A percentile compares a stretch with the other conserved stretches of the same genome.
These are phyloP conservation scores for Plasmodium reichenowi DNA, from an alignment of 169 alveolate genomes.

Conservation along the genomic window DNA sequence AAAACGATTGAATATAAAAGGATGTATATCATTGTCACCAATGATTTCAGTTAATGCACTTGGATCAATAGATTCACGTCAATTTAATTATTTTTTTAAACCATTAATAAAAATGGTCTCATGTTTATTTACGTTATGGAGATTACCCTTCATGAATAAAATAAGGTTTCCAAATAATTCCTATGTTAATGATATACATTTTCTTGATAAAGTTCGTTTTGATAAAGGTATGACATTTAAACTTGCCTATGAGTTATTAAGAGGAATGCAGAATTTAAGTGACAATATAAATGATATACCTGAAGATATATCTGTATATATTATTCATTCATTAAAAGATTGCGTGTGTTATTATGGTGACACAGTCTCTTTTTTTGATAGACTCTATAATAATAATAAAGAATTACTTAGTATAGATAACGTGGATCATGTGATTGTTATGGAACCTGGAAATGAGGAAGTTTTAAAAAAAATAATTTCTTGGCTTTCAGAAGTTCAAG, in stretches of 20 bases:
- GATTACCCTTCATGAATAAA: slow-evolving; percentile 3
- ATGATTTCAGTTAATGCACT: slow-evolving; percentile 78
- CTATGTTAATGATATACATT: background rate
- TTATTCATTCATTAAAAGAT: slow-evolving; percentile 78
- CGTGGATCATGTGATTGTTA: slow-evolving; percentile 43
- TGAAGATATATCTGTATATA: slow-evolving; percentile 68
- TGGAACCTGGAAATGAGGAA: slow-evolving; percentile 47
- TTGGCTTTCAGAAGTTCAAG: background rate
- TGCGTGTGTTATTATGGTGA: slow-evolving; percentile 48
- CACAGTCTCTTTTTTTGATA: slow-evolving; percentile 16
- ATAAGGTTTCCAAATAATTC: slow-evolving; percentile 10
- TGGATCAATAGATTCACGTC: slow-evolving; percentile 5
- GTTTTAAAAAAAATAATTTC: slow-evolving; percentile 21
- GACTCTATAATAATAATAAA: slow-evolving; percentile 12
- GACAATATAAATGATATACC: slow-evolving; percentile 72
- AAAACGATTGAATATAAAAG: slow-evolving; percentile 70
- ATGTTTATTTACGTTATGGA: slow-evolving; percentile 41
- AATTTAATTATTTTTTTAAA: slow-evolving; percentile 25
- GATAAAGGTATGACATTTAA: slow-evolving; percentile 41
- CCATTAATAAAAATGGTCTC: slow-evolving; percentile 53
- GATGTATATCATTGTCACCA: slow-evolving; percentile 79
- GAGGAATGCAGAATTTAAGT: slow-evolving; percentile 77
- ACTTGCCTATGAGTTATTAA: slow-evolving; percentile 54
- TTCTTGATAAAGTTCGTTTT: slow-evolving; percentile 71
- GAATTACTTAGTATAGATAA: slow-evolving; percentile 22